A percentile compares a stretch with the other conserved stretches of the same genome.
Conservation (phyloP, 2,329 filamentous ascomycete genomes). For the Cordyceps fumosorosea region DNA sequence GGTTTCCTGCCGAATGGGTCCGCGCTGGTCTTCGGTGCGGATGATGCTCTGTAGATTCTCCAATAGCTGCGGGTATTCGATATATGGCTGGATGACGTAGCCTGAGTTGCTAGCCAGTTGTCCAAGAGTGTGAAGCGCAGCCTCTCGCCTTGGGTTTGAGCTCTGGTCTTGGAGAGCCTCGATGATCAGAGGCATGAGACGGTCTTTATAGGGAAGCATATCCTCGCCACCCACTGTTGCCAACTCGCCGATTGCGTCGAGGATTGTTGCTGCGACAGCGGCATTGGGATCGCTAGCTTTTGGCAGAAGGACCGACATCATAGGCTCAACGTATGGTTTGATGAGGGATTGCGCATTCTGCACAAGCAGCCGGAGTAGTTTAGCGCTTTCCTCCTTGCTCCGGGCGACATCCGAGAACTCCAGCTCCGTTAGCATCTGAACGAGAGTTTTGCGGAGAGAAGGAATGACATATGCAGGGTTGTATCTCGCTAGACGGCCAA, state of each 20-base stretch:
- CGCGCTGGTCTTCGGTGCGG: conserved; percentile 78
- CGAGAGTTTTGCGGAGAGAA: conserved; percentile 85
- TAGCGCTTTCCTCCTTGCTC: conserved; percentile 95
- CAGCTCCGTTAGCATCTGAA: conserved; percentile 92
- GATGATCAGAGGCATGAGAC: conserved; percentile 91
- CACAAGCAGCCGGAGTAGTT: conserved; percentile 84
- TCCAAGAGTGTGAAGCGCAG: conserved; percentile 82
- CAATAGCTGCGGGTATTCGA: conserved; percentile 89
- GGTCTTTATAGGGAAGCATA: conserved; percentile 85
- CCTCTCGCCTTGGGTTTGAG: conserved; percentile 82
- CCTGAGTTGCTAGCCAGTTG: conserved; percentile 93
- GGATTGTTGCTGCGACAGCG: conserved; percentile 87
- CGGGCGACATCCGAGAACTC: conserved; percentile 91
- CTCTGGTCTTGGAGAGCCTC: conserved; percentile 91
- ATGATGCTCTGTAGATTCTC: conserved; percentile 92
- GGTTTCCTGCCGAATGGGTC: conserved; percentile 80
- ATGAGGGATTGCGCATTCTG: conserved; percentile 89
- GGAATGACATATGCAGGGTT: conserved; percentile 98
- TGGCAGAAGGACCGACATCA: conserved; percentile 88
- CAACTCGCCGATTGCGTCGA: conserved; percentile 90
- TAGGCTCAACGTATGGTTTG: conserved; percentile 93
- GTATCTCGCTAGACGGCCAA: conserved; percentile 81
- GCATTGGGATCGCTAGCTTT: conserved; percentile 82
- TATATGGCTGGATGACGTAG: conserved; percentile 94
- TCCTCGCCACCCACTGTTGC: conserved; percentile 90